Conservation (phyloP, 805 yeast genomes). For the Candida germanica region DNA sequence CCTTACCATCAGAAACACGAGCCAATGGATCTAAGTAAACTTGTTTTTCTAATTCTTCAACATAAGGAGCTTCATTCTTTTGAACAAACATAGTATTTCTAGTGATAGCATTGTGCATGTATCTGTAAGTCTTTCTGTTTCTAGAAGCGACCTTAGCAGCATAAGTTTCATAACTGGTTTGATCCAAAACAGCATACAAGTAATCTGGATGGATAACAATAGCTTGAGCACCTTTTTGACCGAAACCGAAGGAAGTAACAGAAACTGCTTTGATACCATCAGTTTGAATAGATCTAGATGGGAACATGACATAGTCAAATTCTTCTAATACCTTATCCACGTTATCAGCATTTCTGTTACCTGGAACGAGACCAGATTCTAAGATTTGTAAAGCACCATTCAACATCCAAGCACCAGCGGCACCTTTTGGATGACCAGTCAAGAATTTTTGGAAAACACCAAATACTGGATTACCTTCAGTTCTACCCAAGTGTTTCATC, state of each 20-base stretch:
- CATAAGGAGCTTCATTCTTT: slow-evolving; percentile 91
- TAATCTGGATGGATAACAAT: slow-evolving; percentile 90
- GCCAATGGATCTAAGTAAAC: slow-evolving; percentile 97
- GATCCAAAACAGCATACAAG: slow-evolving; percentile 78
- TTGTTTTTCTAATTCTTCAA: slow-evolving; percentile 78
- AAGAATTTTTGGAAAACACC: slow-evolving; percentile 99
- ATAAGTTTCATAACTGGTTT: slow-evolving; percentile 68
- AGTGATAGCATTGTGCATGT: slow-evolving; percentile 92
- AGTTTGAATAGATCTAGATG: slow-evolving; percentile 89
- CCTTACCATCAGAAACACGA: slow-evolving; percentile 51
- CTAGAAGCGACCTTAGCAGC: slow-evolving; percentile 68
- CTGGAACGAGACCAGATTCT: slow-evolving; percentile 93
- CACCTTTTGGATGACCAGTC: slow-evolving; percentile 99
- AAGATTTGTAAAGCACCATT: slow-evolving; percentile 95
- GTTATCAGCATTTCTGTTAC: slow-evolving; percentile 98
- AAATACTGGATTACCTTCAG: slow-evolving; percentile 95
- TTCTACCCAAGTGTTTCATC: slow-evolving; percentile 94
- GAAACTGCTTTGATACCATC: slow-evolving; percentile 98
- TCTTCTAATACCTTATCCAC: slow-evolving; percentile 80
- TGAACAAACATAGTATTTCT: slow-evolving; percentile 88
- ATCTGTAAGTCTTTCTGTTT: slow-evolving; percentile 87
- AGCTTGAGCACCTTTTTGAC: slow-evolving; percentile 99
- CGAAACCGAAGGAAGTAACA: slow-evolving; percentile 96
- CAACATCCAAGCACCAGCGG: slow-evolving; percentile 99
- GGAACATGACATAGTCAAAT: slow-evolving; percentile 86